Percentiles rank a stretch among this genome's conserved stretches.
phyloP scores from a whole-genome alignment of 352 stramenopile genomes.

The Lagenidium giganteum region DNA sequence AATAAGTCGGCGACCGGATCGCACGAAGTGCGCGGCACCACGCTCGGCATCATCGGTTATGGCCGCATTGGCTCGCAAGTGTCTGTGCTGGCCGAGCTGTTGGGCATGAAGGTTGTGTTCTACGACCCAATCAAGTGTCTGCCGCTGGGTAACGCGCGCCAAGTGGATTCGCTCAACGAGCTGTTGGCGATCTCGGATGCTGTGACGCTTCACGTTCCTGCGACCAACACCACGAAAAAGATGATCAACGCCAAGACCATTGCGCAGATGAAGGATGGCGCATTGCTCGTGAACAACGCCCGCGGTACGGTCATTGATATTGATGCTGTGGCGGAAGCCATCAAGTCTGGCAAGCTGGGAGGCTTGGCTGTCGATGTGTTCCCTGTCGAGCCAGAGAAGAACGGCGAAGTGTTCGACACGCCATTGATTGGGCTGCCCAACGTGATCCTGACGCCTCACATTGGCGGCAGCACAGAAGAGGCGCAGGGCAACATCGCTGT shows the following conservation, averaged over 20 bases:
- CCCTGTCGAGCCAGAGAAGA: slow-evolving; percentile 80
- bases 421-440: slow-evolving; percentile 89
- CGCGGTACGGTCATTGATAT: slow-evolving; percentile 94
- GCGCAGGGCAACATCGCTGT: slow-evolving; percentile 91
- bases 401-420: slow-evolving; percentile 81
- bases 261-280: slow-evolving; percentile 88
- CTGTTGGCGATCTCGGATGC: slow-evolving; percentile 87
- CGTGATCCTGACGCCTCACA: slow-evolving; percentile 93
- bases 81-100: slow-evolving; percentile 70
- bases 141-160: slow-evolving; percentile 67
- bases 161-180: slow-evolving; percentile 82
- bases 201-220: slow-evolving; percentile 94
- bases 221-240: slow-evolving; percentile 89
- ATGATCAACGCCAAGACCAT: slow-evolving; percentile 91
- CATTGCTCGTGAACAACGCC: slow-evolving; percentile 94
- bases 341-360: slow-evolving; percentile 80
- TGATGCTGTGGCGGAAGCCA: slow-evolving; percentile 86
- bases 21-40: slow-evolving; percentile 80
- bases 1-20: slow-evolving; percentile 74
- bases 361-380: slow-evolving; percentile 89
- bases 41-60: slow-evolving; percentile 76
- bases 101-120: slow-evolving; percentile 95
- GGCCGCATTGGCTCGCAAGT: slow-evolving; percentile 81
- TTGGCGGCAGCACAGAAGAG: slow-evolving; percentile 95
- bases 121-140: slow-evolving; percentile 90